Conservation (phyloP, 371 early-diverging fungal genomes). For the Mucor racemosus region DNA sequence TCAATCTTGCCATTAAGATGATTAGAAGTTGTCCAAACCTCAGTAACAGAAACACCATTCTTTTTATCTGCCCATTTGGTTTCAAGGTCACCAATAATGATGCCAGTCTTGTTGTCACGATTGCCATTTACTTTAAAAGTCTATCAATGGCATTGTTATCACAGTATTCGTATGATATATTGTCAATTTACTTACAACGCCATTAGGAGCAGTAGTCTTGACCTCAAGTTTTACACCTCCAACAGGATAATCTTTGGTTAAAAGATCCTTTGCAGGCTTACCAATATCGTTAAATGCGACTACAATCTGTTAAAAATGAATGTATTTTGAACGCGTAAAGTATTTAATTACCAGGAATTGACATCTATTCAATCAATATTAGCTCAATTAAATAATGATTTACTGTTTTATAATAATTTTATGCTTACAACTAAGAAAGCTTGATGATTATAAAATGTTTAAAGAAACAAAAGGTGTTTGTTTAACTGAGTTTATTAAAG, state of each 20-base stretch:
- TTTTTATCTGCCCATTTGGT: slow-evolving; percentile 92
- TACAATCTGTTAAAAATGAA: slow-evolving; percentile 10
- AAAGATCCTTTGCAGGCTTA: slow-evolving; percentile 93
- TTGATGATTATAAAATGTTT: neutral
- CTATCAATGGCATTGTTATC: slow-evolving; percentile 39
- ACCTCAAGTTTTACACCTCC: slow-evolving; percentile 95
- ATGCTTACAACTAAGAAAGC: neutral
- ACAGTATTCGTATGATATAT: neutral
- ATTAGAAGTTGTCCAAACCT: slow-evolving; percentile 94
- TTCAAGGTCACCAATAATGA: slow-evolving; percentile 94
- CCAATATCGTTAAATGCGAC: slow-evolving; percentile 90
- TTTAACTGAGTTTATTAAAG: neutral
- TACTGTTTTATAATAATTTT: neutral
- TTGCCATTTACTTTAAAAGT: slow-evolving; percentile 93
- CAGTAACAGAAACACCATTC: slow-evolving; percentile 91
- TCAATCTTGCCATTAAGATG: slow-evolving; percentile 91
- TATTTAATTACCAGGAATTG: slow-evolving; percentile 26
- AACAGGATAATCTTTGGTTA: slow-evolving; percentile 95
- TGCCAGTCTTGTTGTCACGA: slow-evolving; percentile 93
- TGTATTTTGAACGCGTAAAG: neutral
- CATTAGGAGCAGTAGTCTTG: slow-evolving; percentile 92
- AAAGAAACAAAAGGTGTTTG: neutral
- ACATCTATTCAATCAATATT: slow-evolving; percentile 15
- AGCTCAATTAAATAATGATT: too few relatives aligned
- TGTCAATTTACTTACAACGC: slow-evolving; percentile 74